phyloP scores from a whole-genome alignment of 306 rosid genomes.

The Cucurbita maxima region DNA sequence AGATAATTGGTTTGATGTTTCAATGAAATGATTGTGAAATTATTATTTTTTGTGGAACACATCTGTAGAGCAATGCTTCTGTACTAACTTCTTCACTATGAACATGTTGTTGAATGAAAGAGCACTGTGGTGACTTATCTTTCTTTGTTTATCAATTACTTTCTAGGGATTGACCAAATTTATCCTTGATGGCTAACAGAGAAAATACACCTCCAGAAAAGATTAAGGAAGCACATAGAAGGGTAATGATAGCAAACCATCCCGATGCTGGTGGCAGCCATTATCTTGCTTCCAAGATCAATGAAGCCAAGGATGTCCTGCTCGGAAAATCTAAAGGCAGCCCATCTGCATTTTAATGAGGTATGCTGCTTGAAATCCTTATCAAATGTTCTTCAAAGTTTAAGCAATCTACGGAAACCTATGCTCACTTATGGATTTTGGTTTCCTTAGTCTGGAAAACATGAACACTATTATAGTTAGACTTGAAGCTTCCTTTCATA shows the following conservation, averaged over 20 bases:
- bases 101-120: not conserved
- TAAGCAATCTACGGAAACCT: not conserved
- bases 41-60: not conserved
- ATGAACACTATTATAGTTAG: not conserved
- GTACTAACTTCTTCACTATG: not conserved
- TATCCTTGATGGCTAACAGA: constrained; percentile 20
- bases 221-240: constrained; percentile 66
- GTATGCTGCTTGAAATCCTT: not conserved
- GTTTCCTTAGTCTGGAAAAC: not conserved
- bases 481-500: not conserved
- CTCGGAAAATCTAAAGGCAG: constrained; percentile 41
- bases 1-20: not conserved
- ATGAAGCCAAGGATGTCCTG: constrained; percentile 63
- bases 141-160: not conserved
- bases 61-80: not conserved
- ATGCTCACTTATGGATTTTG: not conserved
- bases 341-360: constrained; percentile 41
- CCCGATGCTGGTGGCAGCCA: constrained; percentile 72
- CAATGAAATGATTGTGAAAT: not conserved
- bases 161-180: not conserved
- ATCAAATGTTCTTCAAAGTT: not conserved
- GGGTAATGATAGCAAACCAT: constrained; percentile 72
- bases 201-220: constrained; percentile 46
- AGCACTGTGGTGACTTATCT: not conserved
- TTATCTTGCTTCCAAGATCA: constrained; percentile 72